Evolutionary conservation across 345 rosid genomes (phyloP).

Genomic region (Populus nigra): DNA sequence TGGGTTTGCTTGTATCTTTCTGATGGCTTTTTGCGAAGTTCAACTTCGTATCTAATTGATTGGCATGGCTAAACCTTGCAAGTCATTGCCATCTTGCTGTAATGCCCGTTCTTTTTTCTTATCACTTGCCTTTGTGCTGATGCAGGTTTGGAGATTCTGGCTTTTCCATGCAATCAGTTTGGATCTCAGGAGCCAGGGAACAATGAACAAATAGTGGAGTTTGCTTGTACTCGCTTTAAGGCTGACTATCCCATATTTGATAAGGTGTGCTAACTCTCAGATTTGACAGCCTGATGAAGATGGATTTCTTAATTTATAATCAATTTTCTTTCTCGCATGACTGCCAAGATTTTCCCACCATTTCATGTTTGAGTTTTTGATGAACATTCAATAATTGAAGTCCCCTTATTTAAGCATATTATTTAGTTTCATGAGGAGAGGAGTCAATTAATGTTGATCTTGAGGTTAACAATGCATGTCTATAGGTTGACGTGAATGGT

Average conservation of each 20-base stretch:
- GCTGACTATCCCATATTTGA: conserved; percentile 38
- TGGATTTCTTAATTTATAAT: not conserved
- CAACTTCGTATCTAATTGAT: not conserved
- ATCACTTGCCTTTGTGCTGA: not conserved
- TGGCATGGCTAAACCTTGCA: not conserved
- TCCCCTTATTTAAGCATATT: not conserved
- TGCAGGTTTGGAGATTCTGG: conserved; percentile 35
- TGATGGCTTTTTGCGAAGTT: not conserved
- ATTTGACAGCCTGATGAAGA: not conserved
- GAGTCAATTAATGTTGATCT: not conserved
- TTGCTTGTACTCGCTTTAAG: conserved; percentile 37
- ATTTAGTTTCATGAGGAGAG: not conserved
- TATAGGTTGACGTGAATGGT: conserved; percentile 86
- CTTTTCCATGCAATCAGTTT: conserved; percentile 37
- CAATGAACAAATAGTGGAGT: conserved; percentile 32
- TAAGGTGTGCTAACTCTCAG: conserved; percentile 18
- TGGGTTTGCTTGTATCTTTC: not conserved
- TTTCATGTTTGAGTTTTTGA: not conserved
- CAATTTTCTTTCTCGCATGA: not conserved
- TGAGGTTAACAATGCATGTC: not conserved
- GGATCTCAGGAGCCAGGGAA: conserved; percentile 34
- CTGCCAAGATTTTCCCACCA: not conserved
- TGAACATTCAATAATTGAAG: not conserved
- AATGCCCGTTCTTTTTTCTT: not conserved
- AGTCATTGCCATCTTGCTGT: not conserved